phyloP scores from a whole-genome alignment of 169 alveolate genomes.

The Cardiosporidium cionae region DNA sequence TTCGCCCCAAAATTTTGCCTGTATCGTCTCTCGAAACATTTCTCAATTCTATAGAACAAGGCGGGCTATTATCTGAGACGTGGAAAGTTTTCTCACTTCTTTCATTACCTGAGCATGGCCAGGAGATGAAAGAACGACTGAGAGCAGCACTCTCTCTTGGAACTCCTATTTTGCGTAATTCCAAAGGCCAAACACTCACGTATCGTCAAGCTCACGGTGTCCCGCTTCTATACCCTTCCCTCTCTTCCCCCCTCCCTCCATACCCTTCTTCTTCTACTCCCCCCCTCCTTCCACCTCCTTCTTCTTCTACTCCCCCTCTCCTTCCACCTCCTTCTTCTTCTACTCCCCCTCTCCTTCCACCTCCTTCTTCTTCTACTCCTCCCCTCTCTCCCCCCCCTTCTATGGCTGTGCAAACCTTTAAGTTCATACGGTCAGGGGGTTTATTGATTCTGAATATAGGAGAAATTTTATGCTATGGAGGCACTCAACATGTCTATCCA shows the following conservation, averaged over 20 bases:
- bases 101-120: not conserved
- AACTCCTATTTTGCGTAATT: not conserved
- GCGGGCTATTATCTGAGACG: not conserved
- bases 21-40: not conserved
- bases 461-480: not conserved
- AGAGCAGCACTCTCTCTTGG: not conserved
- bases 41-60: not conserved
- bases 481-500: not conserved
- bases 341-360: not conserved
- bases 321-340: not conserved
- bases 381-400: not conserved
- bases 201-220: not conserved
- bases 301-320: not conserved
- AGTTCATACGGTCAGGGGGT: not conserved
- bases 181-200: not conserved
- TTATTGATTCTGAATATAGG: not conserved
- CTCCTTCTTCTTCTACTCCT: not conserved
- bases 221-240: not conserved
- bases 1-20: not conserved
- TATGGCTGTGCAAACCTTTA: not conserved
- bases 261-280: not conserved
- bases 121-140: not conserved
- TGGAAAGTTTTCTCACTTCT: not conserved
- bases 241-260: not conserved
- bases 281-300: not conserved